Conservation (phyloP, 163 green algal species). For the Prototheca wickerhamii region DNA sequence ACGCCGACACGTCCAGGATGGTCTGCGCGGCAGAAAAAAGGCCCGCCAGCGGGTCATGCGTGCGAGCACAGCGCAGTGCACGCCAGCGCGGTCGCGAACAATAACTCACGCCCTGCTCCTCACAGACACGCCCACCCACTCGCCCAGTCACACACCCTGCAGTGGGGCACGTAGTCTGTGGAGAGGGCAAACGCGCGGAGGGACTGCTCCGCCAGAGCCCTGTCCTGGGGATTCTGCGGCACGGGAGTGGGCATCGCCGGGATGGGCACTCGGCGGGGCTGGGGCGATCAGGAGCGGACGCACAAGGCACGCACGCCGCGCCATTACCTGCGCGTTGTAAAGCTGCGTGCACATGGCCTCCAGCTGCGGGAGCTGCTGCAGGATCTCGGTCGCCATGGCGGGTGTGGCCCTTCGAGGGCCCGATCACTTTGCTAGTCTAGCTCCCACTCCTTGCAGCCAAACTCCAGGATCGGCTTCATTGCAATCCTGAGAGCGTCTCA, state of each 20-base stretch:
- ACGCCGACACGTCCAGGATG: conserved; percentile 82
- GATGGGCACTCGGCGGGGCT: background rate
- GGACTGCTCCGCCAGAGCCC: conserved; percentile 73
- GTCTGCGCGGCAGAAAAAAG: conserved; percentile 40
- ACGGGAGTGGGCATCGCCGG: background rate
- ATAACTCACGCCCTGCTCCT: no score
- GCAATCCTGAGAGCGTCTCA: no score
- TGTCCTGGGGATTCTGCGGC: conserved; percentile 61
- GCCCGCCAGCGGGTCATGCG: background rate
- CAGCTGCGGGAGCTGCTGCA: conserved; percentile 69
- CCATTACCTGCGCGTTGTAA: conserved; percentile 73
- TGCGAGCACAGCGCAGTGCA: background rate
- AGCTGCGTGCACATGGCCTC: conserved; percentile 80
- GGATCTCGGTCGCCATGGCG: background rate
- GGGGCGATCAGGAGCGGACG: no score
- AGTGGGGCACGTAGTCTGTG: conserved; percentile 82
- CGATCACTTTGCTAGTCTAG: no score
- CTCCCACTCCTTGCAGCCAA: no score
- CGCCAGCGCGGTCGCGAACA: background rate
- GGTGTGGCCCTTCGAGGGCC: no score
- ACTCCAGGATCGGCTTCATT: no score
- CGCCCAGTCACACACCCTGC: conserved; percentile 55
- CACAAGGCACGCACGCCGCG: background rate
- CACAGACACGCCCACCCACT: background rate
- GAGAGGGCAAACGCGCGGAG: conserved; percentile 76